These are phyloP conservation scores for Mycena albidolilacea DNA, from an alignment of 768 basidiomycete genomes.

Conservation along the genomic window DNA sequence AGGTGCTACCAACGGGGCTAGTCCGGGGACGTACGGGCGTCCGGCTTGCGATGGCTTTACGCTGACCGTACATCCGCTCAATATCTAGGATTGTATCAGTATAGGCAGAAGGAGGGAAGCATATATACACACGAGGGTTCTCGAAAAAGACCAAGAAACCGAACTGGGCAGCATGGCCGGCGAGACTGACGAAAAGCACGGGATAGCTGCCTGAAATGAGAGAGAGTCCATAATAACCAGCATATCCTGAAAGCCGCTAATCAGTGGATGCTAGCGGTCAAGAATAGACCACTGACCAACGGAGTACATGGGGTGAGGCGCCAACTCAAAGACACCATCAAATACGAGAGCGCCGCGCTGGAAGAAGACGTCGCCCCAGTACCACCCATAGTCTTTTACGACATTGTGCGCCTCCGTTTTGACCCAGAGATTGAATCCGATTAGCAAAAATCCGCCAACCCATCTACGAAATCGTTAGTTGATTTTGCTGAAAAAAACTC, in stretches of 20 bases:
- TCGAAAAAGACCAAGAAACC: conserved; percentile 96
- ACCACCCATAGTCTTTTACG: conserved; percentile 99
- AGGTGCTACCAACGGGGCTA: conserved; percentile 38
- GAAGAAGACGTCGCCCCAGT: conserved; percentile 95
- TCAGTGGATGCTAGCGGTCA: conserved; percentile 19
- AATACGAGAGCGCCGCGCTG: conserved; percentile 95
- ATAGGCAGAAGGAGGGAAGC: background rate
- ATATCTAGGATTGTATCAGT: conserved; percentile 73
- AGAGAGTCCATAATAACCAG: conserved; percentile 97
- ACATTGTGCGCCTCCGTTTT: conserved; percentile 98
- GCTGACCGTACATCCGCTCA: conserved; percentile 93
- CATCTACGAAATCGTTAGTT: conserved; percentile 66
- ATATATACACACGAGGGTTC: conserved; percentile 86
- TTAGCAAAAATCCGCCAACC: conserved; percentile 87
- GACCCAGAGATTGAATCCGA: conserved; percentile 98
- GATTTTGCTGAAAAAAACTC: background rate
- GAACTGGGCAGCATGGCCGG: conserved; percentile 96
- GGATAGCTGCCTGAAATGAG: conserved; percentile 91
- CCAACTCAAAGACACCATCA: conserved; percentile 97
- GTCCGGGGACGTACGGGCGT: conserved; percentile 66
- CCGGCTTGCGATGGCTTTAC: conserved; percentile 90
- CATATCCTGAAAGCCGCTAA: conserved; percentile 71
- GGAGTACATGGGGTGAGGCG: conserved; percentile 97
- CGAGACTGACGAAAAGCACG: conserved; percentile 94
- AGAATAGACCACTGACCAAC: conserved; percentile 61